Conservation (phyloP, 306 rosid genomes). For the Rosa multiflora region DNA sequence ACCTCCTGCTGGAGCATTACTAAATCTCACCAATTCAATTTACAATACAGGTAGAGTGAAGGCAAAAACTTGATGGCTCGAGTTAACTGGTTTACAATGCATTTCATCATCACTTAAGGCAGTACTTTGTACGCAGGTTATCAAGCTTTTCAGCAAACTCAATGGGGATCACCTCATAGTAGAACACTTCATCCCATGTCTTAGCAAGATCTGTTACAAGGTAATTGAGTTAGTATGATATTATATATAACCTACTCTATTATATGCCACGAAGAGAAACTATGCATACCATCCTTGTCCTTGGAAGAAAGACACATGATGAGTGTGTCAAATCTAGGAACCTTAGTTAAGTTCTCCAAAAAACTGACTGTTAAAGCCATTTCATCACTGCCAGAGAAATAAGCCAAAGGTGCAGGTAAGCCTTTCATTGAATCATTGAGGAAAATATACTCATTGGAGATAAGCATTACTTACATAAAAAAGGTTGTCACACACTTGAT, state of each 20-base stretch:
- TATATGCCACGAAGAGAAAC: background rate
- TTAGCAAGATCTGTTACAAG: constrained; percentile 57
- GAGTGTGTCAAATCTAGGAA: constrained; percentile 78
- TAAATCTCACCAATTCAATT: constrained; percentile 12
- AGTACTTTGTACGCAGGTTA: constrained; percentile 63
- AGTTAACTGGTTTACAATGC: constrained; percentile 3
- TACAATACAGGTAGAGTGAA: background rate
- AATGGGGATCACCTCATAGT: constrained; percentile 60
- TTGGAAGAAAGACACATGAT: constrained; percentile 69
- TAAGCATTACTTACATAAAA: constrained; percentile 56
- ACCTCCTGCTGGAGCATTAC: background rate
- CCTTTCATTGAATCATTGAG: constrained; percentile 17
- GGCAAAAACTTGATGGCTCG: background rate
- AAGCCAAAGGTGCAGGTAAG: constrained; percentile 9
- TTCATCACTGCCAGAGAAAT: constrained; percentile 63
- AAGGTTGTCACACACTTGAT: constrained; percentile 75
- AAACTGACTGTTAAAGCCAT: constrained; percentile 57
- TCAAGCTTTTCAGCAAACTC: constrained; percentile 70
- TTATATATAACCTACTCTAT: background rate
- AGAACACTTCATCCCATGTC: constrained; percentile 79
- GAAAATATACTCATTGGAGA: constrained; percentile 2
- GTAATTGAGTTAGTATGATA: constrained; percentile 15
- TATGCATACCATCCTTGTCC: constrained; percentile 62
- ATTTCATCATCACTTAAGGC: constrained; percentile 35
- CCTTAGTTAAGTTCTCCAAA: constrained; percentile 67